Evolutionary conservation across 2,329 filamentous ascomycete species (phyloP).

Genomic region (Helminthosporium solani): DNA sequence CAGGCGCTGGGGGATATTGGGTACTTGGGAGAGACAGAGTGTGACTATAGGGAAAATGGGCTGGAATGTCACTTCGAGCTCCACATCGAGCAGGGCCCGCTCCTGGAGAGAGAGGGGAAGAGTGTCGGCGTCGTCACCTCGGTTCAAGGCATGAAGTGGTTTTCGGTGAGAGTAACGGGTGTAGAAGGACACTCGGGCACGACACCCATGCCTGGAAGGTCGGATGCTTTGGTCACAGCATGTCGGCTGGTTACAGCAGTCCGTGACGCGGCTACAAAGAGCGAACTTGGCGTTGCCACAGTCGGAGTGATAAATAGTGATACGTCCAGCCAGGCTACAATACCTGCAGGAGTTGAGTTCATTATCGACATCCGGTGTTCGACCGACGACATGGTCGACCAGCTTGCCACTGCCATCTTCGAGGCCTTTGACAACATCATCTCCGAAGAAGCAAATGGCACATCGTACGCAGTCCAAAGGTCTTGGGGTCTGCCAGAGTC

Average conservation of each 20-base stretch:
- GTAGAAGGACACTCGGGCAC: conserved; percentile 56
- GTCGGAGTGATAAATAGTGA: conserved; percentile 32
- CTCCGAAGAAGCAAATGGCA: conserved; percentile 22
- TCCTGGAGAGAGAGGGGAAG: conserved; percentile 62
- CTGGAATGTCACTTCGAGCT: conserved; percentile 77
- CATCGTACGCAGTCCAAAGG: conserved; percentile 20
- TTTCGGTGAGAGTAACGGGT: conserved; percentile 32
- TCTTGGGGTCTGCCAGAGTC: conserved; percentile 31
- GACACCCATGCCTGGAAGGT: conserved; percentile 63
- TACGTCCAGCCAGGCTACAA: conserved; percentile 31
- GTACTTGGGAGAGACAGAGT: conserved; percentile 45
- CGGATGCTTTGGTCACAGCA: conserved; percentile 37
- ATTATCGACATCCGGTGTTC: conserved; percentile 33
- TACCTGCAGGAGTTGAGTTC: conserved; percentile 29
- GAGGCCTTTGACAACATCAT: conserved; percentile 23
- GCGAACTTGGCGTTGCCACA: conserved; percentile 26
- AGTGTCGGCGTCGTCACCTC: conserved; percentile 69
- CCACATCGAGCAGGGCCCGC: conserved; percentile 79
- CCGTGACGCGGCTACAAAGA: conserved; percentile 22
- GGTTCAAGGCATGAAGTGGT: conserved; percentile 74
- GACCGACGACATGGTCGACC: conserved; percentile 25
- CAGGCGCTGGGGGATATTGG: conserved; percentile 32
- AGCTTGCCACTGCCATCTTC: conserved; percentile 24
- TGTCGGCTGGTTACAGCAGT: conserved; percentile 28
- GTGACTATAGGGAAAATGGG: conserved; percentile 58